Conservation (phyloP, 2,329 filamentous ascomycete species). For the Trichoderma sp. region DNA sequence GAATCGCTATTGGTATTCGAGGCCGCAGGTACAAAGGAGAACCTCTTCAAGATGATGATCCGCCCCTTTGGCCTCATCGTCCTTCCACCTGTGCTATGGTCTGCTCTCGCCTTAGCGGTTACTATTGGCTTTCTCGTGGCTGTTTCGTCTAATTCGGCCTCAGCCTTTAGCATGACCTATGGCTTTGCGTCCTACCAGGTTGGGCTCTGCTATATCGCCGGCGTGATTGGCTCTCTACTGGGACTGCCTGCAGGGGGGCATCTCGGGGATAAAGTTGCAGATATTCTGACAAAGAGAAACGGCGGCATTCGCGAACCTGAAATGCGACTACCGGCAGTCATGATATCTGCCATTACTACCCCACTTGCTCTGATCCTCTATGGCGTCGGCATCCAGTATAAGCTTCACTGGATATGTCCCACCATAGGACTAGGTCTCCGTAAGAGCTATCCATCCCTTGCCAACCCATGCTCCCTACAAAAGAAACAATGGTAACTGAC, state of each 20-base stretch:
- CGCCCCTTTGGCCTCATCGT: constrained; percentile 49
- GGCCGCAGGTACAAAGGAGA: constrained; percentile 43
- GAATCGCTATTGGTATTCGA: constrained; percentile 41
- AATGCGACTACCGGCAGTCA: constrained; percentile 56
- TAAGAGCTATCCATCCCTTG: constrained; percentile 32
- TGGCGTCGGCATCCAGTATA: constrained; percentile 46
- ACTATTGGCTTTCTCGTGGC: constrained; percentile 56
- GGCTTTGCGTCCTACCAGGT: constrained; percentile 44
- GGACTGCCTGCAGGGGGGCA: constrained; percentile 51
- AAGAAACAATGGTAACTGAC: not conserved
- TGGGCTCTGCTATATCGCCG: constrained; percentile 50
- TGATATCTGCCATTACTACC: constrained; percentile 49
- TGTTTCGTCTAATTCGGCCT: constrained; percentile 50
- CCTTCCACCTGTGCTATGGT: constrained; percentile 54
- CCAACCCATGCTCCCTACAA: not conserved
- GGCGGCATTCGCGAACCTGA: constrained; percentile 56
- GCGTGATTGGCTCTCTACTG: constrained; percentile 45
- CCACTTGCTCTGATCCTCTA: constrained; percentile 45
- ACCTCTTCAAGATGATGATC: constrained; percentile 44
- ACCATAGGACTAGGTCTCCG: constrained; percentile 52
- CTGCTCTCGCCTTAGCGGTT: constrained; percentile 50
- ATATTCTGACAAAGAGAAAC: constrained; percentile 49
- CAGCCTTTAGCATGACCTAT: constrained; percentile 43
- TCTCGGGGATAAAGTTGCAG: constrained; percentile 46
- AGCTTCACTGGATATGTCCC: constrained; percentile 53